Evolutionary conservation across 306 rosid genomes (phyloP).

Genomic region (Chamaecrista fasciculata): DNA sequence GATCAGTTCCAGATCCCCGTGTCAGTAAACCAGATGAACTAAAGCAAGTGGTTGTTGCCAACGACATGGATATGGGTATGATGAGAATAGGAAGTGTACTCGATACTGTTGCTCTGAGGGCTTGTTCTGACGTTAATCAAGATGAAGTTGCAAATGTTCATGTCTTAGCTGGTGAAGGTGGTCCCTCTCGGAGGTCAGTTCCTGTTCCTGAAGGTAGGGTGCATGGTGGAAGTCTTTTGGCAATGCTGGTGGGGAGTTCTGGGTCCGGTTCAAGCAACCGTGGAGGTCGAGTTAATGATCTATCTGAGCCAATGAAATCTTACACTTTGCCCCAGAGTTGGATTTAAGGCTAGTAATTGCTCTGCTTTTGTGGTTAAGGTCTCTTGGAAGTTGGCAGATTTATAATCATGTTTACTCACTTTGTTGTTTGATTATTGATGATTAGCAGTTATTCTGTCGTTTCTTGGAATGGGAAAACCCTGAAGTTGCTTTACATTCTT

Average conservation of each 20-base stretch:
- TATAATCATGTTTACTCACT: conserved; percentile 29
- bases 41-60: conserved; percentile 32
- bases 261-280: conserved; percentile 36
- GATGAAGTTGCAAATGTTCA: conserved; percentile 17
- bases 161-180: conserved; percentile 26
- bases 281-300: conserved; percentile 12
- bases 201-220: conserved; percentile 66
- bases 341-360: conserved; percentile 37
- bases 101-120: background rate
- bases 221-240: conserved; percentile 74
- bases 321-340: conserved; percentile 37
- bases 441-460: conserved; percentile 27
- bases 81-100: conserved; percentile 22
- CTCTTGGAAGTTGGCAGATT: conserved; percentile 30
- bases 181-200: conserved; percentile 17
- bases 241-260: conserved; percentile 45
- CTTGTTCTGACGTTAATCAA: conserved; percentile 25
- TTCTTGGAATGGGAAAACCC: conserved; percentile 35
- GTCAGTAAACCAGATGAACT: conserved; percentile 37
- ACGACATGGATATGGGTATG: conserved; percentile 42
- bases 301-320: conserved; percentile 36
- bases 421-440: conserved; percentile 20
- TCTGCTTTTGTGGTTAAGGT: conserved; percentile 19
- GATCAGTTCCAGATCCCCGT: conserved; percentile 43
- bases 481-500: conserved; percentile 17